Evolutionary conservation across 176 grass and related monocot genomes (phyloP).

Genomic region (Oryza glaberrima): DNA sequence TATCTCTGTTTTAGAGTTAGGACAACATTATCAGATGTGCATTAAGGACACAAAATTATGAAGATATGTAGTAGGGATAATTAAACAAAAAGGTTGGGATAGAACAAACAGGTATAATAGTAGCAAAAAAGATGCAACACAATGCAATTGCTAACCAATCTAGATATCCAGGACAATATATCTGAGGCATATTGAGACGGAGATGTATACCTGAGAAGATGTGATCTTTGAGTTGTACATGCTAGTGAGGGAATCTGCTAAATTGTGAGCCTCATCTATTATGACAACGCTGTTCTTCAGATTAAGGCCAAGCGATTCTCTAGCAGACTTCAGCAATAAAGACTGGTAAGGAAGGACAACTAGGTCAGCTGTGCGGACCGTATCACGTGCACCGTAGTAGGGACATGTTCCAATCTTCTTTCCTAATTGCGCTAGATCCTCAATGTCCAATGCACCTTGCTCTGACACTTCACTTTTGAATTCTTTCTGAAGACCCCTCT

Average conservation of each 20-base stretch:
- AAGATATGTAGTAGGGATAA: too few relatives aligned
- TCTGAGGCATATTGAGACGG: too few relatives aligned
- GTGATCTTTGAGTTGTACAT: constrained; percentile 91
- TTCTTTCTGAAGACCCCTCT: constrained; percentile 63
- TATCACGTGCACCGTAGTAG: constrained; percentile 80
- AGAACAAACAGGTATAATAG: too few relatives aligned
- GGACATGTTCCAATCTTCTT: constrained; percentile 86
- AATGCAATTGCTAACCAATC: too few relatives aligned
- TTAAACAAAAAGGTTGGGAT: too few relatives aligned
- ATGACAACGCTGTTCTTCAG: constrained; percentile 86
- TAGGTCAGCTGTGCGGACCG: constrained; percentile 75
- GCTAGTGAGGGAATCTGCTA: constrained; percentile 76
- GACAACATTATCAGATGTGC: too few relatives aligned
- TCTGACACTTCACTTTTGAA: constrained; percentile 66
- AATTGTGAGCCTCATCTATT: constrained; percentile 96
- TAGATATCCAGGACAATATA: too few relatives aligned
- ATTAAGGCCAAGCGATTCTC: constrained; percentile 89
- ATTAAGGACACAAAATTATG: too few relatives aligned
- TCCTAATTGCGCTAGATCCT: constrained; percentile 78
- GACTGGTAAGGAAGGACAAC: constrained; percentile 93
- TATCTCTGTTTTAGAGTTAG: too few relatives aligned
- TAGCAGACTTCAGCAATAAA: constrained; percentile 76
- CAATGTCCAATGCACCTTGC: constrained; percentile 75
- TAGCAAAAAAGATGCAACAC: too few relatives aligned
- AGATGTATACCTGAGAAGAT: constrained; percentile 56